Conservation (phyloP, 345 rosid genomes). For the Arabidopsis suecica region DNA sequence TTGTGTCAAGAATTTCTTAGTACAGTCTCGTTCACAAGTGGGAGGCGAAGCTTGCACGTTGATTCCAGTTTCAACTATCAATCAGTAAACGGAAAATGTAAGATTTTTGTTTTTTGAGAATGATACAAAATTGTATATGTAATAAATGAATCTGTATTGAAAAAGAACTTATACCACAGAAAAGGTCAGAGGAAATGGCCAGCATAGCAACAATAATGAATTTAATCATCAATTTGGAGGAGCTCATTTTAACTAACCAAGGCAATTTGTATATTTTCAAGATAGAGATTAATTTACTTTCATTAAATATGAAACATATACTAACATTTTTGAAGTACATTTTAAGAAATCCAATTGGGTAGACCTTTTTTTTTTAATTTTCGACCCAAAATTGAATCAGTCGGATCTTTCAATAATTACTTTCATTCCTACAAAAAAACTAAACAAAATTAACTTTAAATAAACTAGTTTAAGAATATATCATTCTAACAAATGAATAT, state of each 20-base stretch:
- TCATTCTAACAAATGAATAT: no score
- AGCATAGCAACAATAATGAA: background rate
- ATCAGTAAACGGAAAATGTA: background rate
- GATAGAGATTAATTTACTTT: background rate
- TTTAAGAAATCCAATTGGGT: no score
- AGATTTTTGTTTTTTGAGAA: no score
- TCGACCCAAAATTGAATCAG: no score
- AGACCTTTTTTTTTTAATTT: no score
- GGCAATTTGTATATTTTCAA: background rate
- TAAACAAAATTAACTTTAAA: no score
- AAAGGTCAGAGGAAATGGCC: background rate
- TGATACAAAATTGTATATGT: background rate
- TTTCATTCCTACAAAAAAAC: no score
- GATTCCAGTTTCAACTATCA: background rate
- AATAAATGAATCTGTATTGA: no score
- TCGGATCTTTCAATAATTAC: no score
- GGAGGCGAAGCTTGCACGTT: constrained; percentile 10
- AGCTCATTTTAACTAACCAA: constrained; percentile 19
- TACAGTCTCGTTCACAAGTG: background rate
- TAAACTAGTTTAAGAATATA: no score
- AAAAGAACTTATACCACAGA: constrained; percentile 2
- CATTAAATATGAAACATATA: background rate
- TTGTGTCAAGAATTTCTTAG: background rate
- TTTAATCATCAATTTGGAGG: constrained; percentile 3
- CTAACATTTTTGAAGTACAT: no score